phyloP scores from a whole-genome alignment of 176 grass and related monocot species.

The Tillandsia fasciculata region DNA sequence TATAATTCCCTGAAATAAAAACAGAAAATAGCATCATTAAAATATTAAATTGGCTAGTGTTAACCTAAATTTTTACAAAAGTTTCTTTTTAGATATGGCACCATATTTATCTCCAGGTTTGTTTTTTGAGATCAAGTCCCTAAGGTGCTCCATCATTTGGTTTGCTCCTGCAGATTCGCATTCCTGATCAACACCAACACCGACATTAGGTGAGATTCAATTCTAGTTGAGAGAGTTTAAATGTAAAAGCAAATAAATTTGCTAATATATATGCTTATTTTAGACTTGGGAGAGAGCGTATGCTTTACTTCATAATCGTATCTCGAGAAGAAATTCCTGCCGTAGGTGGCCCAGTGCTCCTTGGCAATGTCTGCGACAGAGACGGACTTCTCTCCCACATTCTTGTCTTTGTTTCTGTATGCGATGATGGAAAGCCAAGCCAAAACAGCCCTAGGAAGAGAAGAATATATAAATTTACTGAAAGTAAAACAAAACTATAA shows the following conservation, averaged over 20 bases:
- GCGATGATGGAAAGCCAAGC: conserved; percentile 94
- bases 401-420: conserved; percentile 60
- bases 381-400: conserved; percentile 61
- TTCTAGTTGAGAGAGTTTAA: not conserved
- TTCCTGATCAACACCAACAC: conserved; percentile 24
- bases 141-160: conserved; percentile 67
- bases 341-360: conserved; percentile 86
- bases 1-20: conserved; percentile 44
- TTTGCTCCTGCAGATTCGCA: conserved; percentile 67
- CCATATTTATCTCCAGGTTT: conserved; percentile 58
- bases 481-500: not conserved
- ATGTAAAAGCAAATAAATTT: not conserved
- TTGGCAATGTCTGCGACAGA: conserved; percentile 79
- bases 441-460: conserved; percentile 67
- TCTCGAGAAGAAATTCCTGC: conserved; percentile 92
- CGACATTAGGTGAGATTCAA: not conserved
- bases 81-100: not conserved
- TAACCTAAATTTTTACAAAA: not conserved
- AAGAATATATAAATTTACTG: not conserved
- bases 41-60: not conserved
- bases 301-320: conserved; percentile 82
- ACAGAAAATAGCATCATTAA: conserved; percentile 4
- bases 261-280: conserved; percentile 6
- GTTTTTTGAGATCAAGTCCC: conserved; percentile 52
- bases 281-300: conserved; percentile 10